Base-by-base conservation (phyloP, 2,329 filamentous ascomycete genomes). In the Penicillium occitanis region DNA sequence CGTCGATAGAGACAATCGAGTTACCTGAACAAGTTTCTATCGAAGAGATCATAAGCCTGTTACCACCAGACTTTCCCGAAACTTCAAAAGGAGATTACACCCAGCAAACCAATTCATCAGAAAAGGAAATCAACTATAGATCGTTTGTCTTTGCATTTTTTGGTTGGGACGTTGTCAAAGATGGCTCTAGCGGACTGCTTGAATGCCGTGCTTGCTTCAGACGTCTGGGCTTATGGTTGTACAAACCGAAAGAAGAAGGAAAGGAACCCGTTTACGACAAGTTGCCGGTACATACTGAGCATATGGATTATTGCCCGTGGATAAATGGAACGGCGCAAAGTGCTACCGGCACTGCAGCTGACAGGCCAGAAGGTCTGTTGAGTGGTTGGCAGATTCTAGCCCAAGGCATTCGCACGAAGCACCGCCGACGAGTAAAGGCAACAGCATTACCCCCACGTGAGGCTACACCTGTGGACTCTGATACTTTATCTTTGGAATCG, bases 201-300 rank as follows among this genome's bases (percentile, higher is more conserved):
- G 88, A 88, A 4, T 99, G 95, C 77, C 86, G 90, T 66, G 91
- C 92, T 22, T 99, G 95, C 75, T 91, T 96, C 73, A 88, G 95
- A 67, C 88, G 93, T 1, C 83, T 98, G 0, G 95, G 95, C 0
- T 83, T 99, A 1, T 99, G 95, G 95, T 90, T 99, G 82, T 98
- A 96, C 76, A 90, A 88, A 73, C 89, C 88, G 76, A 93, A 89
- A 77, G 86, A 87, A 71, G 85, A 90, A 35, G 78, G 76, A 17
- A 74, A 74, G 14, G 64, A 71, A 0, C 69, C 76, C 13, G 71
- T 79, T 8, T 78, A 78, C 63, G 73, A 74, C 5, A 84, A 87
- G 65, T 83, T 95, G 1, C 88, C 94, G 72, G 87, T 88, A 4
- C 78, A 89, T 1, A 84, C 84, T 5, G 90, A 93, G 75, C 91